Conservation (phyloP, 2,329 filamentous ascomycete genomes). For the Lachnellula suecica region DNA sequence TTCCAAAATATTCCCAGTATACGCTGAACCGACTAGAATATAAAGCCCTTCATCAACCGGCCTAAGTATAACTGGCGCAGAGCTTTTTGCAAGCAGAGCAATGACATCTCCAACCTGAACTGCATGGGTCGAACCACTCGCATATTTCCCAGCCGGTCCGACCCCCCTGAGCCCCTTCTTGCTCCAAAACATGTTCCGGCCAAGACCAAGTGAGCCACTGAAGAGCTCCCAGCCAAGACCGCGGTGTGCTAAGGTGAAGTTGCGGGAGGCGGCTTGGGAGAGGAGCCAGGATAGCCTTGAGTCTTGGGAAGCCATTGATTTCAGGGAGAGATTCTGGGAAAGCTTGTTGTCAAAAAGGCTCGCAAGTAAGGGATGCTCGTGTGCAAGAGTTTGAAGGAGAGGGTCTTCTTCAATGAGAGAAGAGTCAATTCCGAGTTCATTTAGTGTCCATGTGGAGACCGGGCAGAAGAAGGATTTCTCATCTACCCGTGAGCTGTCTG, state of each 20-base stretch:
- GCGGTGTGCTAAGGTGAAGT: neutral
- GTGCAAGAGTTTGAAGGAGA: too few relatives aligned
- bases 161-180: neutral
- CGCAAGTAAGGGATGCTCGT: too few relatives aligned
- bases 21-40: neutral
- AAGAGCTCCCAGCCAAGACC: neutral
- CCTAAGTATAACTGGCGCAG: neutral
- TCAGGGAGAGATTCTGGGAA: too few relatives aligned
- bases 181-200: neutral
- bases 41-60: neutral
- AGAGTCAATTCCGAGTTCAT: too few relatives aligned
- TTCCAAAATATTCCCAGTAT: constrained; percentile 69
- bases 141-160: neutral
- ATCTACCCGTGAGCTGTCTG: neutral
- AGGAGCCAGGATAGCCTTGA: neutral
- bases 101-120: neutral
- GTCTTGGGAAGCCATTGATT: too few relatives aligned
- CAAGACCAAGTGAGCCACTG: neutral
- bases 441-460: neutral
- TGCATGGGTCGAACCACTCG: neutral
- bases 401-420: too few relatives aligned
- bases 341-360: too few relatives aligned
- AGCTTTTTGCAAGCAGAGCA: neutral
- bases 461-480: neutral
- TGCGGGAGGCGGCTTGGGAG: neutral